Conservation (phyloP, 768 basidiomycete genomes). For the Termitomyces sp. region DNA sequence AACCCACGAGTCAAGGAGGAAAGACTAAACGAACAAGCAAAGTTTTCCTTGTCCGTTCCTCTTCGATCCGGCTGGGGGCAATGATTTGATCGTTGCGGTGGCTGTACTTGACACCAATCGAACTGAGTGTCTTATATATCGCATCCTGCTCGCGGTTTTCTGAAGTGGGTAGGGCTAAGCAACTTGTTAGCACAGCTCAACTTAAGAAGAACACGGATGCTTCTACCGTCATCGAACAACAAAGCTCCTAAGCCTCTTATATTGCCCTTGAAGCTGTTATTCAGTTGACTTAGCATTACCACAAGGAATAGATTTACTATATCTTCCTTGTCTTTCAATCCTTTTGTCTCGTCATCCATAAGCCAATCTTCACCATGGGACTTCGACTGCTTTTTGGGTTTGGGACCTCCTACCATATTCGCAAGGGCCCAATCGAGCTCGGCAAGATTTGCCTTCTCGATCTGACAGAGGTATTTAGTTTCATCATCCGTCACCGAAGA, state of each 20-base stretch:
- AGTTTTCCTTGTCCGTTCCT: constrained; percentile 50
- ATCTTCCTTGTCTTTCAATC: constrained; percentile 32
- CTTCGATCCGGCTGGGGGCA: constrained; percentile 62
- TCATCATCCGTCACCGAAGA: neutral
- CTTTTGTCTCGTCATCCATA: constrained; percentile 36
- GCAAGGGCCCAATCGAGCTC: constrained; percentile 80
- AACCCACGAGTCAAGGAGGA: neutral
- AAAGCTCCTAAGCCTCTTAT: constrained; percentile 57
- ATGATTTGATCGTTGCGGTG: constrained; percentile 74
- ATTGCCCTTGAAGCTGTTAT: constrained; percentile 32
- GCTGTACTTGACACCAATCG: constrained; percentile 63
- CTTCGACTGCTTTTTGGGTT: constrained; percentile 27
- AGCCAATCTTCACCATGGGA: constrained; percentile 32
- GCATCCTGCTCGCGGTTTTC: constrained; percentile 36
- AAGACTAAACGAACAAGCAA: constrained; percentile 34
- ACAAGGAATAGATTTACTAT: constrained; percentile 21
- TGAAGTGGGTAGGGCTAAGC: constrained; percentile 29
- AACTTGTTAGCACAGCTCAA: neutral
- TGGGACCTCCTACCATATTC: constrained; percentile 49
- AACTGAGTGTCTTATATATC: constrained; percentile 49
- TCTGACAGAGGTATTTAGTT: constrained; percentile 34
- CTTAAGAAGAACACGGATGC: constrained; percentile 9
- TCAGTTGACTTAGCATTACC: neutral
- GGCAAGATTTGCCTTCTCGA: constrained; percentile 67
- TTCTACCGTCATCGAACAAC: constrained; percentile 64